phyloP scores from a whole-genome alignment of 495 filamentous ascomycete genomes.

The Trichoderma asperelloides region DNA sequence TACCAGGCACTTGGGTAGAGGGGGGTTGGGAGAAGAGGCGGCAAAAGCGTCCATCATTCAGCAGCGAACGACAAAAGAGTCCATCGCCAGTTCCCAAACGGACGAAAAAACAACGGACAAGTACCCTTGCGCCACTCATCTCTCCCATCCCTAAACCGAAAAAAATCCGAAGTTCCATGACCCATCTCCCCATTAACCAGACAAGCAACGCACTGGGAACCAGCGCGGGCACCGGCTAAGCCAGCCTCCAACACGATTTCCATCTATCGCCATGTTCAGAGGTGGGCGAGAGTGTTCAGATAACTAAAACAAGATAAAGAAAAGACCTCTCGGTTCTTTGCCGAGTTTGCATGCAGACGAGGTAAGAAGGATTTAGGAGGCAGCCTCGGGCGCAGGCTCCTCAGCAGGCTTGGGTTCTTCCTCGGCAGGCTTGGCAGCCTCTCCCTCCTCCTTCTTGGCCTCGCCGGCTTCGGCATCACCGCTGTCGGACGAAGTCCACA shows the following conservation, averaged over 20 bases:
- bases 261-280: slow-evolving; percentile 1
- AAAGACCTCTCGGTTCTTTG: slow-evolving; percentile 5
- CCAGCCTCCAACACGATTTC: slow-evolving; percentile 7
- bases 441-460: slow-evolving; percentile 54
- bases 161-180: slow-evolving; percentile 7
- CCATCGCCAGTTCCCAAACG: background rate
- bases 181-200: background rate
- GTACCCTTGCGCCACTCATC: background rate
- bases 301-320: background rate
- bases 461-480: slow-evolving; percentile 65
- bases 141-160: slow-evolving; percentile 1
- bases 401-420: slow-evolving; percentile 42
- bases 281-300: slow-evolving; percentile 4
- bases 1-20: background rate
- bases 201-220: slow-evolving; percentile 1
- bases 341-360: background rate
- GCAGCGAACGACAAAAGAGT: background rate
- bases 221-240: background rate
- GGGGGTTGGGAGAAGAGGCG: background rate
- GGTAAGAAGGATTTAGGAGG: slow-evolving; percentile 8
- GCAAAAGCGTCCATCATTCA: slow-evolving; percentile 2
- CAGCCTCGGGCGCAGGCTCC: slow-evolving; percentile 36
- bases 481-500: slow-evolving; percentile 97
- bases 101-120: background rate
- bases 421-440: slow-evolving; percentile 29